These are phyloP conservation scores for Helenozyma rhizophorensis DNA, from an alignment of 805 yeast species.

Conservation along the genomic window DNA sequence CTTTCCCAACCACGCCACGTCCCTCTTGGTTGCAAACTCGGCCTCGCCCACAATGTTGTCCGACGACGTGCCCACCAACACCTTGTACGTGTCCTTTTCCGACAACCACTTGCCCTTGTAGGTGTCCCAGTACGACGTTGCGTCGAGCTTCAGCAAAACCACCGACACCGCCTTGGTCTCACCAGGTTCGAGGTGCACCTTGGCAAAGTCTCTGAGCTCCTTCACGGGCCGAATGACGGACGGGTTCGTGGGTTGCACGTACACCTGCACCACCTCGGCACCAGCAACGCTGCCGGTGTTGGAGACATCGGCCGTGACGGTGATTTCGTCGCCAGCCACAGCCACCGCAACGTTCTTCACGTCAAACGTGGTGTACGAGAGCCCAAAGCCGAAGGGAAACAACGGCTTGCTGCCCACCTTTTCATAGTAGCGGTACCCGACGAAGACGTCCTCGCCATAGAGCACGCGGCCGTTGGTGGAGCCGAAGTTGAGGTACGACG, in stretches of 20 bases:
- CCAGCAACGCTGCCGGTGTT: conserved; percentile 25
- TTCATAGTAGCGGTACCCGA: conserved; percentile 30
- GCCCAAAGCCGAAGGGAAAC: conserved; percentile 31
- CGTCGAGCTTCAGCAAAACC: conserved; percentile 20
- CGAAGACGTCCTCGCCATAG: conserved; percentile 30
- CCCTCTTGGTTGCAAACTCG: conserved; percentile 7
- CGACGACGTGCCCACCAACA: conserved; percentile 20
- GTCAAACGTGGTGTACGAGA: conserved; percentile 25
- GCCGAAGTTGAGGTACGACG: conserved; percentile 25
- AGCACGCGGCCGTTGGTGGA: conserved; percentile 29
- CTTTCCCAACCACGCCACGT: conserved; percentile 13
- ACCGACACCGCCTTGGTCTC: conserved; percentile 12
- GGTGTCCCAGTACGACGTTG: conserved; percentile 27
- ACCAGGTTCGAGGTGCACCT: conserved; percentile 20
- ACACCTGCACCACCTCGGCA: conserved; percentile 27
- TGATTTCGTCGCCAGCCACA: conserved; percentile 14
- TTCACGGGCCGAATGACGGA: conserved; percentile 21
- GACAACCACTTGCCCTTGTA: conserved; percentile 24
- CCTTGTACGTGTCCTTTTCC: conserved; percentile 22
- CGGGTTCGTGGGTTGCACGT: conserved; percentile 16
- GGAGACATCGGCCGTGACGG: conserved; percentile 16
- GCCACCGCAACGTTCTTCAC: conserved; percentile 13
- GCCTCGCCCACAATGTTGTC: conserved; percentile 8
- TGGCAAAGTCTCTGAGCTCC: conserved; percentile 29
- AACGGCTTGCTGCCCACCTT: conserved; percentile 22